These are phyloP conservation scores for Paecilomyces variotii DNA, from an alignment of 2,329 filamentous ascomycete species.

Conservation along the genomic window DNA sequence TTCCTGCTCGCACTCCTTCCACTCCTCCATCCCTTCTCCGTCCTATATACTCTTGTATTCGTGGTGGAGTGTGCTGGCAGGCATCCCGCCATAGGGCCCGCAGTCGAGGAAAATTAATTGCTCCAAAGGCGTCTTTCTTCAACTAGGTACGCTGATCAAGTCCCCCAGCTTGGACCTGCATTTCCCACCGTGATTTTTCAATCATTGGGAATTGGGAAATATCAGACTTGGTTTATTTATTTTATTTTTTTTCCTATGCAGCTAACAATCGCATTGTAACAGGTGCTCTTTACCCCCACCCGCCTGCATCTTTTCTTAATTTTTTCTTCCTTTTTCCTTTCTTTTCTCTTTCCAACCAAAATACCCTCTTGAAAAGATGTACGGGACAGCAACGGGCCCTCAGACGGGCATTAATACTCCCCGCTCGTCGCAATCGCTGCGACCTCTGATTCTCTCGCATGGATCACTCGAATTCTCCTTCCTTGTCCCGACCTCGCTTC, in stretches of 20 bases:
- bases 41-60: background rate
- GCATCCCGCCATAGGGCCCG: background rate
- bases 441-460: conserved; percentile 82
- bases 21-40: background rate
- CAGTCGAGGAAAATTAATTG: background rate
- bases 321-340: background rate
- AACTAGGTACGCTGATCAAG: conserved; percentile 1
- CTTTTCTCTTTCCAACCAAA: background rate
- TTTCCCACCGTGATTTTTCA: background rate
- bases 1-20: background rate
- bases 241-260: background rate
- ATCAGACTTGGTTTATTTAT: background rate
- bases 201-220: background rate
- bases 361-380: conserved; percentile 53
- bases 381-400: conserved; percentile 69
- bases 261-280: background rate
- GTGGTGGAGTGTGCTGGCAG: background rate
- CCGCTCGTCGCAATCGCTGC: conserved; percentile 83
- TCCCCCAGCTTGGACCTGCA: background rate
- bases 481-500: conserved; percentile 86
- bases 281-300: background rate
- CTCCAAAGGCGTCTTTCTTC: background rate
- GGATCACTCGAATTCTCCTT: conserved; percentile 95
- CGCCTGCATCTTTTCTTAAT: background rate
- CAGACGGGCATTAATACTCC: conserved; percentile 97